Base-by-base conservation (phyloP, 345 rosid species). In the Aegle marmelos region DNA sequence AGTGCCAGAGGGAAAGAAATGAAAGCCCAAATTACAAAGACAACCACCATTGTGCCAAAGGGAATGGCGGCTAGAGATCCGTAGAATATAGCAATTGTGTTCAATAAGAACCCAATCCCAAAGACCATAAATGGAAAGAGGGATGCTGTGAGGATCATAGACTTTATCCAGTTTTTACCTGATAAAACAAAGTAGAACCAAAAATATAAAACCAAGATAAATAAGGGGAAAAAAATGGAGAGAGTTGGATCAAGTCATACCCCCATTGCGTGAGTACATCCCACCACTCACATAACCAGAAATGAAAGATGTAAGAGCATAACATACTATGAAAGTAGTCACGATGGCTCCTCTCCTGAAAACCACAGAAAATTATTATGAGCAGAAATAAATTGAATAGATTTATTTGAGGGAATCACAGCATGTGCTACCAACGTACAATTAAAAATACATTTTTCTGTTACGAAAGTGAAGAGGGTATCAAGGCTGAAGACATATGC, bases 271-370 rank as follows among this genome's bases (percentile, higher is more conserved):
- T 53, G 99, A 97, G 87, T 97, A 94, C 98, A 97, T 93, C 64
- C 99, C 99, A 75, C 99, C 99, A 16, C 98, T 97, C 79, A 97
- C 98, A 75, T 97, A 97, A 80, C 99, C 99, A 82, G 99, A 89
- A 76, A 97, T 83, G 79, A 97, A 97, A 56, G 99, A 97, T 19
- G 98, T 97, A 82, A 97, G 89, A 72, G 99, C 99, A 76, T 97
- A 97, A 78, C 98, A 97, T 33, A 94, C 91, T 64, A 97, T 94
- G 85, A 93, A 97, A 72, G 99, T 94, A 33, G 99, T 97, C 79
- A 93, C 98, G 82, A 97, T 97, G 53, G 99, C 98, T 85, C 99
- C 99, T 89, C 99, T 93, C 98, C 99, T 97, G 90, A 28, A 28
- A 65, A 27, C 62, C 74, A 80, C 10, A 82, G 78, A 37, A 7